phyloP scores from a whole-genome alignment of 2,329 filamentous ascomycete species.

The Passalora sequoiae region DNA sequence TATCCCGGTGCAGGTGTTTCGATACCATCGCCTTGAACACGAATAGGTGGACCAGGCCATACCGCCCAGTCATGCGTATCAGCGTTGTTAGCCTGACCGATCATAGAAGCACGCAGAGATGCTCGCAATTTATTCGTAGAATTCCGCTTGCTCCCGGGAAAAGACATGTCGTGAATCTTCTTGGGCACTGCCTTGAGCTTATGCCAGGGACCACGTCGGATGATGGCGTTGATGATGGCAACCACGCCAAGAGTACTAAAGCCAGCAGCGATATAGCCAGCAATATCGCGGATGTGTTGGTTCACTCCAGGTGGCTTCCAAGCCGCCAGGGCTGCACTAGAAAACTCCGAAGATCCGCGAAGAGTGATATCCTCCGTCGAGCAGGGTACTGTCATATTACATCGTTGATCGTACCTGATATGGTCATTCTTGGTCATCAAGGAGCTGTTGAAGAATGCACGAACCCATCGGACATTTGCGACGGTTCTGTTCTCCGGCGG shows the following conservation, averaged over 20 bases:
- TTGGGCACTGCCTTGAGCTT: slow-evolving; percentile 14
- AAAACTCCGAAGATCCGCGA: slow-evolving; percentile 23
- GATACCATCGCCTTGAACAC: slow-evolving; percentile 2
- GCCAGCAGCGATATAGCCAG: slow-evolving; percentile 26
- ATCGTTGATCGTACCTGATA: slow-evolving; percentile 13
- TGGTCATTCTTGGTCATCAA: slow-evolving; percentile 31
- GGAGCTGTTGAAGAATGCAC: slow-evolving; percentile 50
- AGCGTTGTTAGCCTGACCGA: slow-evolving; percentile 5
- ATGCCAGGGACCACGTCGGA: slow-evolving; percentile 27
- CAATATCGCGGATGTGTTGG: slow-evolving; percentile 19
- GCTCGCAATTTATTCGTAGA: slow-evolving; percentile 14
- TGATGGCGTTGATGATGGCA: slow-evolving; percentile 26
- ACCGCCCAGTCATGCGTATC: slow-evolving; percentile 1
- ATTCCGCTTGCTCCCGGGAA: slow-evolving; percentile 16
- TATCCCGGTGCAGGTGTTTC: slow-evolving; percentile 21
- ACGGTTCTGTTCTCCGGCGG: slow-evolving; percentile 39
- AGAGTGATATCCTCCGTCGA: slow-evolving; percentile 28
- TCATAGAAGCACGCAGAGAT: slow-evolving; percentile 19
- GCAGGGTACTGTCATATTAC: slow-evolving; percentile 18
- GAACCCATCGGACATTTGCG: slow-evolving; percentile 44
- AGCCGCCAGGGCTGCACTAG: slow-evolving; percentile 13
- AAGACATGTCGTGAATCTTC: slow-evolving; percentile 14
- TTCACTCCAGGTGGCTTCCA: slow-evolving; percentile 17
- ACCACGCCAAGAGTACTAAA: slow-evolving; percentile 27
- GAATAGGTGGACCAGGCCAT: slow-evolving; percentile 9